Percentiles rank a stretch among this genome's conserved stretches.
These are phyloP conservation scores for Aureobasidium vineae DNA, from an alignment of 2,329 filamentous ascomycete species.

Conservation along the genomic window DNA sequence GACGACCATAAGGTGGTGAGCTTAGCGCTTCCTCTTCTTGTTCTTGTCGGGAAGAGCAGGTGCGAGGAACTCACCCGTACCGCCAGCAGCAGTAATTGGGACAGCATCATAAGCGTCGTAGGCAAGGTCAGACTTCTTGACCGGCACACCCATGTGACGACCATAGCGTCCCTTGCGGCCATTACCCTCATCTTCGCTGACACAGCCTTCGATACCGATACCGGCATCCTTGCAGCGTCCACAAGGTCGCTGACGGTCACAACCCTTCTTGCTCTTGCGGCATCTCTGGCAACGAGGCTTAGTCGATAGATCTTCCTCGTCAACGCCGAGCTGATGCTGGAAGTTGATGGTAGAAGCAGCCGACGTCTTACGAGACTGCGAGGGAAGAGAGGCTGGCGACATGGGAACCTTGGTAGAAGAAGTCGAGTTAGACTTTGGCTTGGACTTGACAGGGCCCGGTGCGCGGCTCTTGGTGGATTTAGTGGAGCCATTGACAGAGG, in stretches of 20 bases:
- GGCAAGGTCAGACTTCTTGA: slow-evolving; percentile 54
- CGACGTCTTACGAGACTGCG: slow-evolving; percentile 71
- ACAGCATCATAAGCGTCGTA: slow-evolving; percentile 21
- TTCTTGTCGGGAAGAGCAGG: slow-evolving; percentile 54
- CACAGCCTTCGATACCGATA: slow-evolving; percentile 86
- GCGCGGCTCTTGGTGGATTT: slow-evolving; percentile 42
- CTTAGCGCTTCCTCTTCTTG: slow-evolving; percentile 67
- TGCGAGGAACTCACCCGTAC: slow-evolving; percentile 39
- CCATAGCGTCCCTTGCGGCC: slow-evolving; percentile 92
- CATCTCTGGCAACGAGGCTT: slow-evolving; percentile 98
- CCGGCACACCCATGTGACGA: slow-evolving; percentile 65
- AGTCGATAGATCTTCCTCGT: slow-evolving; percentile 87
- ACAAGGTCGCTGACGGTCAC: slow-evolving; percentile 92
- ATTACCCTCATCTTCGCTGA: slow-evolving; percentile 97
- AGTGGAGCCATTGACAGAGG: slow-evolving; percentile 37
- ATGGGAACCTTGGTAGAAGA: slow-evolving; percentile 47
- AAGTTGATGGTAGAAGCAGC: slow-evolving; percentile 65
- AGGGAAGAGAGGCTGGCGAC: slow-evolving; percentile 62
- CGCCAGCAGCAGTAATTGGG: slow-evolving; percentile 31
- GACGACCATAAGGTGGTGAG: background rate
- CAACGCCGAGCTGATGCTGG: slow-evolving; percentile 48
- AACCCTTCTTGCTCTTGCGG: slow-evolving; percentile 99
- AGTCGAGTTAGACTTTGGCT: slow-evolving; percentile 51
- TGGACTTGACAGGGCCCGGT: slow-evolving; percentile 50
- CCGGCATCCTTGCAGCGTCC: slow-evolving; percentile 95